Percentiles rank a stretch among this genome's conserved stretches.
Evolutionary conservation across 768 basidiomycete species (phyloP).

Genomic region (Pulveroboletus sp.): DNA sequence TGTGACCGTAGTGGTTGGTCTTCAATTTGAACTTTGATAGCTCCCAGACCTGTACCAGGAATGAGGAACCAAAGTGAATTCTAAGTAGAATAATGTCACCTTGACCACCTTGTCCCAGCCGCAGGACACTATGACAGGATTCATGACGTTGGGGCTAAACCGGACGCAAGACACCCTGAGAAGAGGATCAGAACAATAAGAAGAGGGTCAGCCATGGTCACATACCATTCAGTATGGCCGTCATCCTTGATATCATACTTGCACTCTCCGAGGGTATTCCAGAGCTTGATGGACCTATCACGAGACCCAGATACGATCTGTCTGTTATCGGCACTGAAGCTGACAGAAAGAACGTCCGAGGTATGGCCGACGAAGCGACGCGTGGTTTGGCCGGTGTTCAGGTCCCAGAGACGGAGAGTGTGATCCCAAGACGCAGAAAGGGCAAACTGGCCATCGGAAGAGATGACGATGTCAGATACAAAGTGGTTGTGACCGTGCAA

Average conservation of each 20-base stretch:
- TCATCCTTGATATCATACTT: constrained; percentile 99
- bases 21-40: constrained; percentile 99
- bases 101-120: constrained; percentile 99
- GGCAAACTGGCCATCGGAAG: constrained; percentile 98
- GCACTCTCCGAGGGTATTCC: constrained; percentile 99
- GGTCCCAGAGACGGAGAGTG: constrained; percentile 98
- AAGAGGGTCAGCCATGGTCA: background rate
- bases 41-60: constrained; percentile 89
- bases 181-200: background rate
- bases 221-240: constrained; percentile 91
- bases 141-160: constrained; percentile 96
- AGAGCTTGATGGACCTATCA: constrained; percentile 97
- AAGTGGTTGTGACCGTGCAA: constrained; percentile 99
- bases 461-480: constrained; percentile 97
- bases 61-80: constrained; percentile 6
- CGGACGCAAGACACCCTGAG: constrained; percentile 96
- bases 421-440: constrained; percentile 99
- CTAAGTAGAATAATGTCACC: constrained; percentile 48
- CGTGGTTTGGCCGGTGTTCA: constrained; percentile 95
- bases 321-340: constrained; percentile 99
- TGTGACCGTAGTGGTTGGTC: constrained; percentile 99
- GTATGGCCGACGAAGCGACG: constrained; percentile 98
- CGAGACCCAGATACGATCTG: constrained; percentile 99
- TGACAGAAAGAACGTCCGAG: constrained; percentile 97
- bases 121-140: constrained; percentile 97